These are phyloP conservation scores for Rossbeevera mucosa DNA, from an alignment of 768 basidiomycete genomes.

Conservation along the genomic window DNA sequence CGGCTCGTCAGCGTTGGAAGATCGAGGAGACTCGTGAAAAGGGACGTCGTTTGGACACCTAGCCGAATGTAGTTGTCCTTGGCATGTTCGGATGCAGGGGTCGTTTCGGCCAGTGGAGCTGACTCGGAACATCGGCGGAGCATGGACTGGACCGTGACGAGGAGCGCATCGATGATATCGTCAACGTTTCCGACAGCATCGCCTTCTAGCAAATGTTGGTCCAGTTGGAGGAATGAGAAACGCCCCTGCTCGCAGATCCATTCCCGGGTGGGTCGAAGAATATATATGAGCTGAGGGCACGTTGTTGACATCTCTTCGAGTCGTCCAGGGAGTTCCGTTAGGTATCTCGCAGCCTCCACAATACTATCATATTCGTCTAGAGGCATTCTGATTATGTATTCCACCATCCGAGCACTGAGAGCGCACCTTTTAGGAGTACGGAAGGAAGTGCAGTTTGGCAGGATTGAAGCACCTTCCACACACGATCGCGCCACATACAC, in stretches of 20 bases:
- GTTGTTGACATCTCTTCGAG: conserved; percentile 25
- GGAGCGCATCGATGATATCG: conserved; percentile 53
- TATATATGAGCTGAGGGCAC: conserved; percentile 28
- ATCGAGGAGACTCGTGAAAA: conserved; percentile 47
- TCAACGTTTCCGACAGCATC: conserved; percentile 26
- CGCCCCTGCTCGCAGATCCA: conserved; percentile 31
- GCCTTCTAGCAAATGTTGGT: neutral
- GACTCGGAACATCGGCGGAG: conserved; percentile 37
- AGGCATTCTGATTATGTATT: neutral
- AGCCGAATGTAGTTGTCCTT: conserved; percentile 50
- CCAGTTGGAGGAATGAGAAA: conserved; percentile 14
- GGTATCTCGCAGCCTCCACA: conserved; percentile 22
- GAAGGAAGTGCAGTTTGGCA: conserved; percentile 22
- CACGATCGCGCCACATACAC: conserved; percentile 23
- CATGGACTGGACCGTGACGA: conserved; percentile 63
- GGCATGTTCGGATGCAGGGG: conserved; percentile 27
- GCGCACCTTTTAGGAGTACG: conserved; percentile 37
- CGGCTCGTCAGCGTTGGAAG: conserved; percentile 39
- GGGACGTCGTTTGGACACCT: conserved; percentile 41
- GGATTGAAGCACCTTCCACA: conserved; percentile 21
- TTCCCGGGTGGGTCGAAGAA: conserved; percentile 24
- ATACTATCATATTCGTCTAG: conserved; percentile 37
- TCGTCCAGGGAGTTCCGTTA: conserved; percentile 20
- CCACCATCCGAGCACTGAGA: neutral
- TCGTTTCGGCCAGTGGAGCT: neutral